Evolutionary conservation across 345 rosid species (phyloP).

Genomic region (Melastoma malabathricum): DNA sequence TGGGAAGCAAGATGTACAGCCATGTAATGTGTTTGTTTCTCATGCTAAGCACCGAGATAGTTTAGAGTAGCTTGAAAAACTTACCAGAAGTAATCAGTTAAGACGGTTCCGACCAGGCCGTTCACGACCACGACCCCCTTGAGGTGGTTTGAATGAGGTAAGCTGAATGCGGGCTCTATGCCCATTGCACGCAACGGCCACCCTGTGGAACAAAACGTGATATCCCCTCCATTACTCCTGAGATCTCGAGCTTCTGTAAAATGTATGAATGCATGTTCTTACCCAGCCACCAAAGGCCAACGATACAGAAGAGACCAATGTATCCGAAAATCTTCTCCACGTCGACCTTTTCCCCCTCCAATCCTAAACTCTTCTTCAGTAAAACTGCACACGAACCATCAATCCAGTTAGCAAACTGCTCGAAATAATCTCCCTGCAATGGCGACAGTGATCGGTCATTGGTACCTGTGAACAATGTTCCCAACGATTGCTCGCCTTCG

Average conservation of each 20-base stretch:
- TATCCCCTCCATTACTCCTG: background rate
- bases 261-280: slow-evolving; percentile 5
- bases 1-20: background rate
- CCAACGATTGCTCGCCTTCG: slow-evolving; percentile 34
- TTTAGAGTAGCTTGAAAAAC: background rate
- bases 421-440: too few species aligned
- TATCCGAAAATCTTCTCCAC: slow-evolving; percentile 49
- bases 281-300: slow-evolving; percentile 72
- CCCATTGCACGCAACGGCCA: slow-evolving; percentile 47
- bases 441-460: background rate
- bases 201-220: slow-evolving; percentile 15
- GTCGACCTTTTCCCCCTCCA: slow-evolving; percentile 38
- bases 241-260: background rate
- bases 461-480: slow-evolving; percentile 49
- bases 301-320: slow-evolving; percentile 41
- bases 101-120: slow-evolving; percentile 38
- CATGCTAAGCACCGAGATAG: background rate
- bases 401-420: too few species aligned
- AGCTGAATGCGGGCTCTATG: slow-evolving; percentile 37
- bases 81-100: slow-evolving; percentile 54
- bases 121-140: slow-evolving; percentile 32
- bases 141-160: slow-evolving; percentile 34
- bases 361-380: slow-evolving; percentile 44
- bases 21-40: too few species aligned
- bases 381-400: slow-evolving; percentile 25